These are phyloP conservation scores for Podaxis carcinomalis DNA, from an alignment of 768 basidiomycete genomes.

Conservation along the genomic window DNA sequence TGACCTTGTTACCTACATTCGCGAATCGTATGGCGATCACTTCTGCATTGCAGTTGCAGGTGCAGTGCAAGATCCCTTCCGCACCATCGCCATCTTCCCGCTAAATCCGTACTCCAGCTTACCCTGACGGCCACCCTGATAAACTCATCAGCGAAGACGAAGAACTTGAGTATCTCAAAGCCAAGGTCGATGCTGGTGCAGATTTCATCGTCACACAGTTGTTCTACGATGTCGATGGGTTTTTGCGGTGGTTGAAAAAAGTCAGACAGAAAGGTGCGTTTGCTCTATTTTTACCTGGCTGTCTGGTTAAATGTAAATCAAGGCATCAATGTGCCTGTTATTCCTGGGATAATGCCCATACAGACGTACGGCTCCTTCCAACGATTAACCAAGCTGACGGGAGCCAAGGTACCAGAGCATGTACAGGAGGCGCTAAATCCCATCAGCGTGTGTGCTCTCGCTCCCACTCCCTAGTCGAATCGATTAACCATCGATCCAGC, in stretches of 20 bases:
- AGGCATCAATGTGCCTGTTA: constrained; percentile 89
- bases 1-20: constrained; percentile 92
- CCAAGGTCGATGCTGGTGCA: constrained; percentile 91
- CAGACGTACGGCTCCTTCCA: constrained; percentile 94
- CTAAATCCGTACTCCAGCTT: constrained; percentile 45
- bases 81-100: not conserved
- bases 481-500: constrained; percentile 36
- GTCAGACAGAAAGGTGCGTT: constrained; percentile 67
- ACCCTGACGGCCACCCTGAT: constrained; percentile 87
- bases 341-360: constrained; percentile 97
- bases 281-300: not conserved
- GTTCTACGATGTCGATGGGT: constrained; percentile 93
- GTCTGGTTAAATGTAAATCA: not conserved
- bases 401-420: constrained; percentile 54
- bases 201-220: constrained; percentile 96
- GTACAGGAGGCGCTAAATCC: constrained; percentile 10
- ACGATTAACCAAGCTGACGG: constrained; percentile 86
- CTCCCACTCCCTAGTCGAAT: not conserved
- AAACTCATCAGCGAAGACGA: constrained; percentile 50
- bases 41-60: constrained; percentile 97
- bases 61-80: constrained; percentile 21
- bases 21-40: constrained; percentile 47
- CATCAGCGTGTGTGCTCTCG: constrained; percentile 59
- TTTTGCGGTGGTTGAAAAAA: constrained; percentile 72
- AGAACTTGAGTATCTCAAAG: constrained; percentile 68